Conservation (phyloP, 1,284 basidiomycete genomes). For the Pyrrhoderma noxium region DNA sequence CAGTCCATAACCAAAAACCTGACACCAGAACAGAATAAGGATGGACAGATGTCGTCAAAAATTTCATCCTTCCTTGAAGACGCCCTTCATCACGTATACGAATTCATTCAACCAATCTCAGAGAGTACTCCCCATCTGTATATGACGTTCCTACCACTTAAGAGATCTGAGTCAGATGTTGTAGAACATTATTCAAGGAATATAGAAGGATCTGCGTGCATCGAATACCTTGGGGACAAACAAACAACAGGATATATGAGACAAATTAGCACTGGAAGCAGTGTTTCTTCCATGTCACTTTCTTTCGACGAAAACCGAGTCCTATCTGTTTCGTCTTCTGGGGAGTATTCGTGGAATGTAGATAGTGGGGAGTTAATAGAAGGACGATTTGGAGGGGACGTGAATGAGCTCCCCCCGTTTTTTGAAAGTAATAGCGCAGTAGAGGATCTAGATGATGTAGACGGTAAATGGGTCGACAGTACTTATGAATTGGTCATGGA, state of each 20-base stretch:
- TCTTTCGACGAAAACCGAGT: background rate
- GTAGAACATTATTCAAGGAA: background rate
- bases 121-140: background rate
- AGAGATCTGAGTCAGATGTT: background rate
- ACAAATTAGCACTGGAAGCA: background rate
- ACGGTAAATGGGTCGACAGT: no score
- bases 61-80: no score
- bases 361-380: no score
- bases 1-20: background rate
- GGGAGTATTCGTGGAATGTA: no score
- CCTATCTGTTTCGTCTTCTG: background rate
- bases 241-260: background rate
- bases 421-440: no score
- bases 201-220: background rate
- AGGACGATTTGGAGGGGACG: no score
- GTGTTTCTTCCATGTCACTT: background rate
- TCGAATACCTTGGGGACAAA: background rate
- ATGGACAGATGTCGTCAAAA: background rate
- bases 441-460: no score
- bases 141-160: background rate
- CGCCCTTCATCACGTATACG: no score
- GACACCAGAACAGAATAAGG: background rate
- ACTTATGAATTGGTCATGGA: no score
- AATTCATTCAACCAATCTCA: background rate
- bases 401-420: no score